A percentile compares a stretch with the other conserved stretches of the same genome.
These are phyloP conservation scores for Sporisorium iseilematis-ciliati DNA, from an alignment of 1,284 basidiomycete genomes.

Conservation along the genomic window DNA sequence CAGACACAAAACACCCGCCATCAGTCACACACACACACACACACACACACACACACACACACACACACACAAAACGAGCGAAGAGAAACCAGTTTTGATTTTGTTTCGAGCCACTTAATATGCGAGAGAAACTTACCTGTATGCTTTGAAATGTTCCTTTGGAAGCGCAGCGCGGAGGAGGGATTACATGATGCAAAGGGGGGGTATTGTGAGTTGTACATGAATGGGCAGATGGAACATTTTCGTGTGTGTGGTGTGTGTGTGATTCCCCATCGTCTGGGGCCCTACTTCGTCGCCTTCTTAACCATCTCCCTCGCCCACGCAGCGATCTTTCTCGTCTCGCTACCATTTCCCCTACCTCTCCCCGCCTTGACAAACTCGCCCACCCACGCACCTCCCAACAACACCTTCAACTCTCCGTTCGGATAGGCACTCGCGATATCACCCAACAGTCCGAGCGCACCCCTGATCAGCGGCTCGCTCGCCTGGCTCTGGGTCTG, in stretches of 20 bases:
- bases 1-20: no score
- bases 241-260: conserved; percentile 18
- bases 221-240: no score
- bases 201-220: not conserved
- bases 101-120: no score
- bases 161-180: no score
- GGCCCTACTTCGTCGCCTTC: conserved; percentile 46
- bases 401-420: conserved; percentile 75
- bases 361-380: conserved; percentile 78
- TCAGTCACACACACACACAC: no score
- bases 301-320: conserved; percentile 74
- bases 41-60: no score
- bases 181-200: not conserved
- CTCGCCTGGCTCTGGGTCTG: conserved; percentile 77
- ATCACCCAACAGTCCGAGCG: conserved; percentile 89
- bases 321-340: conserved; percentile 73
- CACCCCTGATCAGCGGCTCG: conserved; percentile 81
- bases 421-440: conserved; percentile 80
- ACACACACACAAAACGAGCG: no score
- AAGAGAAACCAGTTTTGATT: no score
- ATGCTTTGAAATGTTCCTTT: no score
- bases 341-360: conserved; percentile 71
- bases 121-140: no score
- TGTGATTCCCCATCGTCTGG: no score
- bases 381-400: conserved; percentile 85